Conservation (phyloP, 108 stramenopile species). For the Nitzschia putrida region DNA sequence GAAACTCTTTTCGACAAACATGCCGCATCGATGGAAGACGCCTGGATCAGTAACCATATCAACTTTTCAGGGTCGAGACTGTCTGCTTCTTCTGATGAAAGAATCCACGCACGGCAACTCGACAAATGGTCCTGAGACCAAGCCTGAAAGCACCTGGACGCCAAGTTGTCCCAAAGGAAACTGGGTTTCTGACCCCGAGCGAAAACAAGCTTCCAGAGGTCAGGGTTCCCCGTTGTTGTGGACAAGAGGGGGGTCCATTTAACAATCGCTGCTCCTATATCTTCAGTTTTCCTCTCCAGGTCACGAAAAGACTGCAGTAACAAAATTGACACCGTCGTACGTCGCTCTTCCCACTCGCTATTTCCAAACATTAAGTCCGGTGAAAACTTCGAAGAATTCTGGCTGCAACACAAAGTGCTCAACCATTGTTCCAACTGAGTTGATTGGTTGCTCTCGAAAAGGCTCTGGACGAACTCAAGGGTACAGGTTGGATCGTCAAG, state of each 20-base stretch:
- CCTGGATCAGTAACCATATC: slow-evolving; percentile 44
- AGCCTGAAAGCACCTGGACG: slow-evolving; percentile 40
- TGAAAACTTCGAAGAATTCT: not conserved
- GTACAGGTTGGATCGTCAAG: slow-evolving; percentile 7
- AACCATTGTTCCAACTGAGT: slow-evolving; percentile 19
- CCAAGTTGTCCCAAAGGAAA: slow-evolving; percentile 36
- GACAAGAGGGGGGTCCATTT: slow-evolving; percentile 64
- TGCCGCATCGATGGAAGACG: slow-evolving; percentile 31
- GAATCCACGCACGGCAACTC: slow-evolving; percentile 54
- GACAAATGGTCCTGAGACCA: slow-evolving; percentile 46
- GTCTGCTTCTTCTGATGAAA: slow-evolving; percentile 16
- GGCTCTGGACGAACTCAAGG: slow-evolving; percentile 6
- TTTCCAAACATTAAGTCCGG: not conserved
- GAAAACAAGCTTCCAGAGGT: slow-evolving; percentile 48
- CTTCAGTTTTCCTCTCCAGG: slow-evolving; percentile 32
- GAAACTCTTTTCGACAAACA: slow-evolving; percentile 23
- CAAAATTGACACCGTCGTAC: not conserved
- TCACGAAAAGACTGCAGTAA: slow-evolving; percentile 22
- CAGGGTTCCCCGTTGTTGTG: slow-evolving; percentile 29
- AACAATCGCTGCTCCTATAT: slow-evolving; percentile 30
- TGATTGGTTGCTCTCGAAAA: slow-evolving; percentile 22
- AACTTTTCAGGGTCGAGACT: slow-evolving; percentile 28
- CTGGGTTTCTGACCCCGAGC: slow-evolving; percentile 30
- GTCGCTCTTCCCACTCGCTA: too few relatives aligned
- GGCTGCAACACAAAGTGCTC: not conserved